A percentile compares a stretch with the other conserved stretches of the same genome.
Conservation (phyloP, 2,329 filamentous ascomycete species). For the Exserohilum rostratum region DNA sequence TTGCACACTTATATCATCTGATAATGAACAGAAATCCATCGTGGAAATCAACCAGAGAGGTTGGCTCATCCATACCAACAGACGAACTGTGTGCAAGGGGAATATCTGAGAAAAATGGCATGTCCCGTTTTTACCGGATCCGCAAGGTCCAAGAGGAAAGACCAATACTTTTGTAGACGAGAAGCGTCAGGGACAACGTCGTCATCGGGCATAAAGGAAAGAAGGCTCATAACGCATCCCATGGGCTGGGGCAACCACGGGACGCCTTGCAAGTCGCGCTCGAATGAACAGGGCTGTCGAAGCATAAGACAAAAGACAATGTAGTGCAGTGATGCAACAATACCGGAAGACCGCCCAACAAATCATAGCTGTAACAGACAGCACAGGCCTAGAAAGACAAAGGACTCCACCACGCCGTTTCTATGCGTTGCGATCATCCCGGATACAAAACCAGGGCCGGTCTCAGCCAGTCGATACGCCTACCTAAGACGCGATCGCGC, state of each 20-base stretch:
- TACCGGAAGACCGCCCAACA: constrained; percentile 23
- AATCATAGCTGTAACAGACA: constrained; percentile 33
- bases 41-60: constrained; percentile 14
- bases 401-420: constrained; percentile 34
- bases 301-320: constrained; percentile 16
- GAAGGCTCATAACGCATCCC: constrained; percentile 21
- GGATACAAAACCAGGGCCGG: constrained; percentile 23
- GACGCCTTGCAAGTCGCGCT: constrained; percentile 23
- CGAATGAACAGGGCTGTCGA: constrained; percentile 16
- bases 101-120: constrained; percentile 31
- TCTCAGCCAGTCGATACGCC: constrained; percentile 13
- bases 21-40: constrained; percentile 23
- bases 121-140: constrained; percentile 31
- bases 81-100: constrained; percentile 16
- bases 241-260: constrained; percentile 20
- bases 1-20: constrained; percentile 40
- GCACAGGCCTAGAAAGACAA: constrained; percentile 24
- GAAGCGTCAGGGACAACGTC: constrained; percentile 24
- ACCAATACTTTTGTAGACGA: constrained; percentile 44
- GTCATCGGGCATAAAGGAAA: constrained; percentile 29
- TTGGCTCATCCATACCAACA: constrained; percentile 9
- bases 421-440: constrained; percentile 37
- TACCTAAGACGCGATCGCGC: constrained; percentile 56
- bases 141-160: constrained; percentile 24
- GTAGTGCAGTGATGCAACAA: constrained; percentile 27